Evolutionary conservation across 495 filamentous ascomycete genomes (phyloP), one percentile per base, ranked within the genome.

Genomic region (Lasiosphaeris hirsuta): DNA sequence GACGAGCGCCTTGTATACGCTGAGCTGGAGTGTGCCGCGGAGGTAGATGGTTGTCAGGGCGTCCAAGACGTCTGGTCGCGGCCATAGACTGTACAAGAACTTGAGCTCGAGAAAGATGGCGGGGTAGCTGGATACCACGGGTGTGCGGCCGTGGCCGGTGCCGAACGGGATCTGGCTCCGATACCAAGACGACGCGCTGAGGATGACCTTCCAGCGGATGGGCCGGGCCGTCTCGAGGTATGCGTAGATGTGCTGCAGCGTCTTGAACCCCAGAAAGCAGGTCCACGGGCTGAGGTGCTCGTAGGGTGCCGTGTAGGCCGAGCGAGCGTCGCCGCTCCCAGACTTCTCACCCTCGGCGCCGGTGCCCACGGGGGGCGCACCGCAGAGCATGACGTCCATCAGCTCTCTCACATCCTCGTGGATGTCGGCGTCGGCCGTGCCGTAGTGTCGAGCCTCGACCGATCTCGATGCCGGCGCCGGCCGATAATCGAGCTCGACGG

Each of bases 121-220:
- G 11, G 65, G 66, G 5, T 78, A 64, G 13, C 62, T 70, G 34
- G 67, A 60, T 51, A 90, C 78, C n/a, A 83, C 64, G 0, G 84
- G 84, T 0, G 87, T 86, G 0, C 80, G 73, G 43, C 77, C 76
- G 13, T 86, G 80, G n/a, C 87, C 86, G 63, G 89, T 88, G 13
- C 73, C 76, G 58, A 89, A 86, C 0, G 87, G 87, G 59, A 90
- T 89, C 41, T 78, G 77, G 1, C 83, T 83, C 52, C 87, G 88
- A 65, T 89, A 90, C 15, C 69, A 72, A 57, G 86, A 85, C 44
- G 84, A 82, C 11, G 88, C 66, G 3, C 66, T 68, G 54, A 85
- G 76, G 46, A 71, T 73, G 9, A 68, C 65, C 15, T 66, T 56
- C 53, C 53, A 56, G 42, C 39, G 53, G 33, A 56, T 39, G 8